A percentile compares a stretch with the other conserved stretches of the same genome.
Evolutionary conservation across 2,329 filamentous ascomycete species (phyloP).

Genomic region (Botrytis aclada): DNA sequence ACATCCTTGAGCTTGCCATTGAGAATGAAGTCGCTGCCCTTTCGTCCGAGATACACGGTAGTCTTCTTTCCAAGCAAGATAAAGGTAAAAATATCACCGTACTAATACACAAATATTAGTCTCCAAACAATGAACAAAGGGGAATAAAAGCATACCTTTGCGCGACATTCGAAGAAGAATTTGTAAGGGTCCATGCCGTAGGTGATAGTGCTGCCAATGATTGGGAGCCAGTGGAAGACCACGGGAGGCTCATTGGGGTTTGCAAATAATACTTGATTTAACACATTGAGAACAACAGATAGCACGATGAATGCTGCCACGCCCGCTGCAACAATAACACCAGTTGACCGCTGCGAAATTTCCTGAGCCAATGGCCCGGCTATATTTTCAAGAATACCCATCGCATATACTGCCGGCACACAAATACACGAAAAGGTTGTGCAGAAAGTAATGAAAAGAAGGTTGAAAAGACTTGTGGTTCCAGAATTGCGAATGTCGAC

Average conservation of each 20-base stretch:
- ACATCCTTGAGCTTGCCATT: slow-evolving; percentile 89
- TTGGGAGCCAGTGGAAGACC: slow-evolving; percentile 77
- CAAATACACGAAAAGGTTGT: slow-evolving; percentile 11
- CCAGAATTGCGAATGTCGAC: slow-evolving; percentile 8
- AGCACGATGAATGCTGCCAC: slow-evolving; percentile 45
- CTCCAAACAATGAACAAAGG: slow-evolving; percentile 20
- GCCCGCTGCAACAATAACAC: slow-evolving; percentile 30
- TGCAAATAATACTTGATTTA: slow-evolving; percentile 75
- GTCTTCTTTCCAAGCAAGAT: slow-evolving; percentile 85
- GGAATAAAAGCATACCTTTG: slow-evolving; percentile 61
- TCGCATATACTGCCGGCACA: slow-evolving; percentile 20
- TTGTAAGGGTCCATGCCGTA: slow-evolving; percentile 93
- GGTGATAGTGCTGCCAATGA: slow-evolving; percentile 85
- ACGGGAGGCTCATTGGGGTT: slow-evolving; percentile 78
- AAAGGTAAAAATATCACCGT: slow-evolving; percentile 89
- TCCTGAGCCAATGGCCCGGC: slow-evolving; percentile 33
- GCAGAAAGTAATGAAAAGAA: neutral
- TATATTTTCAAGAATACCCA: slow-evolving; percentile 36
- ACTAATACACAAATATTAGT: slow-evolving; percentile 46
- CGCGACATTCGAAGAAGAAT: slow-evolving; percentile 73
- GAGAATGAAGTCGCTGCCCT: slow-evolving; percentile 86
- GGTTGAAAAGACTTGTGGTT: neutral
- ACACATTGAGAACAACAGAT: slow-evolving; percentile 72
- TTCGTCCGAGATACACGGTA: slow-evolving; percentile 77
- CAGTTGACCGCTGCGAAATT: slow-evolving; percentile 33